Evolutionary conservation across 2,329 filamentous ascomycete genomes (phyloP).

Genomic region (Botrytis cinerea): DNA sequence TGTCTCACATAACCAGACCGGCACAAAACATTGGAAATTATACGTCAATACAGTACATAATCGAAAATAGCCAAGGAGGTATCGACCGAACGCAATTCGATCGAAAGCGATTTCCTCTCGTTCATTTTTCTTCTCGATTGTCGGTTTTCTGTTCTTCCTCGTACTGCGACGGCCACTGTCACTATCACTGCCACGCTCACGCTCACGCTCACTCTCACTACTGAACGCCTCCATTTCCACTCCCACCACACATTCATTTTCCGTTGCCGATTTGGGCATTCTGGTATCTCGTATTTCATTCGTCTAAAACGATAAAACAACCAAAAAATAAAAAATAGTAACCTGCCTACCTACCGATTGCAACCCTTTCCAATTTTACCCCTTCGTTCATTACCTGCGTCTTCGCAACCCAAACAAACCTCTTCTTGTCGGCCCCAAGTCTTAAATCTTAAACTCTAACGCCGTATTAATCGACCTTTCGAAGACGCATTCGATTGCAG

Average conservation of each 20-base stretch:
- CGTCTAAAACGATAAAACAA: not conserved
- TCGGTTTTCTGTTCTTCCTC: not conserved
- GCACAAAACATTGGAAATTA: constrained; percentile 10
- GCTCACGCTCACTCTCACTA: not conserved
- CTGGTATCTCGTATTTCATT: constrained; percentile 2
- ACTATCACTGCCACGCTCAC: not conserved
- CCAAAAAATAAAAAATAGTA: not conserved
- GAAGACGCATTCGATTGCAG: constrained; percentile 41
- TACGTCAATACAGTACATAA: not conserved
- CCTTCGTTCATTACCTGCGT: constrained; percentile 11
- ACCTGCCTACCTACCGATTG: not conserved
- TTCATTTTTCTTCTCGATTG: not conserved
- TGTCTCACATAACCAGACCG: constrained; percentile 14
- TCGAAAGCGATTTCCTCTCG: constrained; percentile 5
- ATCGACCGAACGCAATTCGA: constrained; percentile 1
- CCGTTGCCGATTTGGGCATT: not conserved
- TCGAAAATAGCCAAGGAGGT: not conserved
- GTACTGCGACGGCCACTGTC: not conserved
- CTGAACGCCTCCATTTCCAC: not conserved
- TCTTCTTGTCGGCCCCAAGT: constrained; percentile 19
- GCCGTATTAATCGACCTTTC: constrained; percentile 4
- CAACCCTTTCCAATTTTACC: not conserved
- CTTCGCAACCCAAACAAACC: not conserved
- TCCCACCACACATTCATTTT: not conserved
- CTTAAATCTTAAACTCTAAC: not conserved